Evolutionary conservation across 768 basidiomycete genomes (phyloP), one percentile per base, ranked within the genome.

Genomic region (Lyophyllum decastes): DNA sequence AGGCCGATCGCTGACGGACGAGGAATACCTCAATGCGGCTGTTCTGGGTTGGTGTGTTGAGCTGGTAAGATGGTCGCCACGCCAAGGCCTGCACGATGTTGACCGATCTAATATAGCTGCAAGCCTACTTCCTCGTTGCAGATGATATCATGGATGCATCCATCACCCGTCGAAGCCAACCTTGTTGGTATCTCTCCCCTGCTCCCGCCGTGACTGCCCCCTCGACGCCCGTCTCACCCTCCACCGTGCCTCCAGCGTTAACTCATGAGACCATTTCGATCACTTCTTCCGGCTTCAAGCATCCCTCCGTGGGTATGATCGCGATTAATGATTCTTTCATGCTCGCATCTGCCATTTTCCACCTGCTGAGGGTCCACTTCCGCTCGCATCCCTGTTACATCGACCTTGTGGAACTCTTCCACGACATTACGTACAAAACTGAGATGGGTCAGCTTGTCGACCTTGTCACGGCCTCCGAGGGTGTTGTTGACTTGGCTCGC

Each of bases 101-200:
- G 25, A 30, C 27, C 24, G 45, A 24, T 50, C 30, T 17, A 41
- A n/a, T 30, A 53, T 46, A 96, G 94, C 84, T 99, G 8, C 96
- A 98, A 88, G 95, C 94, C 0, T 97, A 89, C 76, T 98, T 98
- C 88, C 86, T 98, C 55, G 94, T 97, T 55, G 84, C 93, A 4
- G 94, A 99, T 73, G 96, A 98, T 73, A 95, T 98, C 67, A 99
- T 99, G 97, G 96, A 99, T 70, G 72, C 82, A 19, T 93, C 91
- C 47, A 89, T 98, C 64, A 98, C 96, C 11, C 89, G 96, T 24
- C 89, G 96, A 10, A 88, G 90, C 4, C 95, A 97, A 73, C 90
- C 95, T 1, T 99, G 96, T 76, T 99, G 93, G 92, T 98, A 96
- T 77, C 83, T 79, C 57, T 52, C 66, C 4, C 52, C 64, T 14